phyloP scores from a whole-genome alignment of 1,284 basidiomycete species.

The Melampsora abietis-canadensis region DNA sequence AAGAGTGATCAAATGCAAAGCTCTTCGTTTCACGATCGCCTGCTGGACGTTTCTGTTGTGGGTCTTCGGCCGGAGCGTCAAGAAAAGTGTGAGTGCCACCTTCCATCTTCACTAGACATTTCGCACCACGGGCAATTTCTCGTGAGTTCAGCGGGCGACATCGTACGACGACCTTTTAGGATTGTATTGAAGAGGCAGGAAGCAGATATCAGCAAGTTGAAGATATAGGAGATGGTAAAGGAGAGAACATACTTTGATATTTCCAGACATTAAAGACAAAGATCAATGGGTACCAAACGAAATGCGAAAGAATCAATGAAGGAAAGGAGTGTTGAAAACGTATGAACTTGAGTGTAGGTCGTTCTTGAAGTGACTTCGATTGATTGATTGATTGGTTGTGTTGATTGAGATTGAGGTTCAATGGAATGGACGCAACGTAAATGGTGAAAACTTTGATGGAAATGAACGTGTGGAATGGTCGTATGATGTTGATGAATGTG shows the following conservation, averaged over 20 bases:
- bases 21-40: conserved; percentile 34
- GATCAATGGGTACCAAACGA: not conserved
- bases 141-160: conserved; percentile 89
- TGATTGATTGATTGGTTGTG: too few relatives aligned
- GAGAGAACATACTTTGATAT: conserved; percentile 26
- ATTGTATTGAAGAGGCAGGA: not conserved
- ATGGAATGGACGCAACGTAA: too few relatives aligned
- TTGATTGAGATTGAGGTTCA: not conserved
- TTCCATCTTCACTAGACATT: conserved; percentile 84
- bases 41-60: conserved; percentile 4
- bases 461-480: too few relatives aligned
- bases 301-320: not conserved
- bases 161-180: conserved; percentile 55
- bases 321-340: not conserved
- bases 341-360: too few relatives aligned
- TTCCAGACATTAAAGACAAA: conserved; percentile 27
- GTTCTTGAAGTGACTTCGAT: too few relatives aligned
- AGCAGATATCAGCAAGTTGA: not conserved
- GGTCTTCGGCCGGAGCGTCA: conserved; percentile 64
- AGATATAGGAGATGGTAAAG: not conserved
- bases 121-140: conserved; percentile 84
- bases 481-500: too few relatives aligned
- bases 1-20: conserved; percentile 42
- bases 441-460: too few relatives aligned
- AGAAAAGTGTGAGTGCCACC: conserved; percentile 78